phyloP scores from a whole-genome alignment of 768 basidiomycete species.

The Rhodocollybia butyracea region DNA sequence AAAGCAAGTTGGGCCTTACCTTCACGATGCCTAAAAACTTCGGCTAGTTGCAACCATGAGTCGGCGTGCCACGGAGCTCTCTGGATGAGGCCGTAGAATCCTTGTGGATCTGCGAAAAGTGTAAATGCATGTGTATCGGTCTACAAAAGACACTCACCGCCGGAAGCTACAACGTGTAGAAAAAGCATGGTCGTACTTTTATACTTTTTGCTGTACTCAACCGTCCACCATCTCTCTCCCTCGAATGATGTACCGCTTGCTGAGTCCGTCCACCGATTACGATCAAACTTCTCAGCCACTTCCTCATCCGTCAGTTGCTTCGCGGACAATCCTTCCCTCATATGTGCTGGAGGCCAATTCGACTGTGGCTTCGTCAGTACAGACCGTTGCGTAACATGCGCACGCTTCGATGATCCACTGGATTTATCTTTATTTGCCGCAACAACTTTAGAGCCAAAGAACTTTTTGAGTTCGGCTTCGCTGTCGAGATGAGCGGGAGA shows the following conservation, averaged over 20 bases:
- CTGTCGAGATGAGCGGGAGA: slow-evolving; percentile 79
- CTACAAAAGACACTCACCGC: slow-evolving; percentile 51
- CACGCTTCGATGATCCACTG: slow-evolving; percentile 33
- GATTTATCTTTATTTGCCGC: slow-evolving; percentile 47
- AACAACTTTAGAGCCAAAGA: slow-evolving; percentile 92
- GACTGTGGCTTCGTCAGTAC: slow-evolving; percentile 74
- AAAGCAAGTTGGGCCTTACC: slow-evolving; percentile 39
- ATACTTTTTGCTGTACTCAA: slow-evolving; percentile 84
- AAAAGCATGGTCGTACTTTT: slow-evolving; percentile 75
- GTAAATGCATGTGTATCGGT: neutral
- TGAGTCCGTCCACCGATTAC: slow-evolving; percentile 39
- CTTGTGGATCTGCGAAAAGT: slow-evolving; percentile 59
- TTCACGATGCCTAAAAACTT: slow-evolving; percentile 84
- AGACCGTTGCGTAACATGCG: slow-evolving; percentile 51
- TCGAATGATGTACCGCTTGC: slow-evolving; percentile 15
- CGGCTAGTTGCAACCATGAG: slow-evolving; percentile 82
- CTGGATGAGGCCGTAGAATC: slow-evolving; percentile 72
- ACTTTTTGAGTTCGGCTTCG: slow-evolving; percentile 87
- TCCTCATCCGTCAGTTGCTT: slow-evolving; percentile 58
- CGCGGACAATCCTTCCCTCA: slow-evolving; percentile 72
- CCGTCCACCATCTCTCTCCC: slow-evolving; percentile 85
- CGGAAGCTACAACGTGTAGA: slow-evolving; percentile 79
- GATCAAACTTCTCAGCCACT: slow-evolving; percentile 34
- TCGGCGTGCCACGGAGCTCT: slow-evolving; percentile 90
- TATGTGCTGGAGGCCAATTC: slow-evolving; percentile 68